Evolutionary conservation across 345 rosid species (phyloP).

Genomic region (Raphanus raphanistrum): DNA sequence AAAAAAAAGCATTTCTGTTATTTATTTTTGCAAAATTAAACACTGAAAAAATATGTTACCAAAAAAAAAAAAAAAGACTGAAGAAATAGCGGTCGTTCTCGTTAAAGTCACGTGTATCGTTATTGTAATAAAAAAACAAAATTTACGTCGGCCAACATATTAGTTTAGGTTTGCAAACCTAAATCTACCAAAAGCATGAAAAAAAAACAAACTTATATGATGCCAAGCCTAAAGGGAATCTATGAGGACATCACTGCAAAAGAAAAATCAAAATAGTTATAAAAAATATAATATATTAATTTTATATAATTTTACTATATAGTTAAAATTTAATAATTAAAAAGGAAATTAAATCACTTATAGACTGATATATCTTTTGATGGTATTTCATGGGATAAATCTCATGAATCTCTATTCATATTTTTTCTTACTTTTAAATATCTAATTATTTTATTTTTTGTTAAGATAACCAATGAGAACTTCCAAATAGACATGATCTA

Average conservation of each 20-base stretch:
- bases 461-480: background rate
- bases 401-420: background rate
- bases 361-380: background rate
- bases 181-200: too few relatives aligned
- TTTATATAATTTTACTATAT: too few relatives aligned
- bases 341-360: background rate
- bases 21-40: constrained; percentile 8
- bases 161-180: too few relatives aligned
- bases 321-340: too few relatives aligned
- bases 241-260: too few relatives aligned
- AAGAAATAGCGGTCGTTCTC: background rate
- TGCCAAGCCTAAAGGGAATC: too few relatives aligned
- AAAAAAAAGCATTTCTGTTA: background rate
- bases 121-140: background rate
- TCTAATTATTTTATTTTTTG: background rate
- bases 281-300: too few relatives aligned
- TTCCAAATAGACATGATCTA: background rate
- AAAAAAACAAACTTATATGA: too few relatives aligned
- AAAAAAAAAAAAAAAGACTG: too few relatives aligned
- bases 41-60: background rate
- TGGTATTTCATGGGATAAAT: background rate
- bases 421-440: background rate
- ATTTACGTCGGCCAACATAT: constrained; percentile 6
- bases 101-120: too few relatives aligned
- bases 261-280: too few relatives aligned